Percentiles rank a stretch among this genome's conserved stretches.
Evolutionary conservation across 75 land plant species (phyloP).

Genomic region (Selaginella moellendorffii): DNA sequence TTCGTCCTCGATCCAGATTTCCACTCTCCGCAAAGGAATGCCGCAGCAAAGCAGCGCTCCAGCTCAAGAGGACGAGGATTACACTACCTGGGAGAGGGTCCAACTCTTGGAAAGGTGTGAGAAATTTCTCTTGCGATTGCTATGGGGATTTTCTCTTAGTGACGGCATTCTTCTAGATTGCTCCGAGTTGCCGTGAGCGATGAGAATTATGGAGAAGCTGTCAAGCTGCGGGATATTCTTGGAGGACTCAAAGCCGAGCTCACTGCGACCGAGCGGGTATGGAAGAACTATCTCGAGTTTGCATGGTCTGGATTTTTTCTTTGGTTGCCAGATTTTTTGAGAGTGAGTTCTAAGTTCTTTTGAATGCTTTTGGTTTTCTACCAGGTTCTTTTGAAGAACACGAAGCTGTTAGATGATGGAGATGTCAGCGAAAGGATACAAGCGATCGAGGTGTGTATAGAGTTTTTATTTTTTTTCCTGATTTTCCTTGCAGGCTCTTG

Average conservation of each 20-base stretch:
- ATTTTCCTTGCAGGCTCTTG: slow-evolving; percentile 8
- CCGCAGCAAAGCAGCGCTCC: no score
- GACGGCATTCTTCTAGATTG: neutral
- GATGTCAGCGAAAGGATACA: slow-evolving; percentile 15
- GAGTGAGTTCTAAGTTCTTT: neutral
- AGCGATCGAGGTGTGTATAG: slow-evolving; percentile 12
- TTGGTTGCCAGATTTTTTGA: neutral
- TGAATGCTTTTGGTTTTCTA: neutral
- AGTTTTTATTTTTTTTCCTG: neutral
- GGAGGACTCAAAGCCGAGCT: slow-evolving; percentile 11
- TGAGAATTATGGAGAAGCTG: slow-evolving; percentile 9
- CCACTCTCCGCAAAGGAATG: no score
- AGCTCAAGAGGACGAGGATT: no score
- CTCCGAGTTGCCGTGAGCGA: neutral
- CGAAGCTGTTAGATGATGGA: slow-evolving; percentile 6
- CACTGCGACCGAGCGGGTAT: slow-evolving; percentile 20
- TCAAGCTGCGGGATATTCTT: slow-evolving; percentile 15
- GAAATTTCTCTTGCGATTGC: neutral
- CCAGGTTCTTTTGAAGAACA: slow-evolving; percentile 16
- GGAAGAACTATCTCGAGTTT: neutral
- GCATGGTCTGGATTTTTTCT: neutral
- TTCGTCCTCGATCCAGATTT: no score
- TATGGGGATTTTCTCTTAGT: neutral
- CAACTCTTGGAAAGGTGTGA: neutral
- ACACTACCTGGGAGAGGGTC: neutral